Conservation (phyloP, 2,329 filamentous ascomycete genomes). For the Penicillium sp. region DNA sequence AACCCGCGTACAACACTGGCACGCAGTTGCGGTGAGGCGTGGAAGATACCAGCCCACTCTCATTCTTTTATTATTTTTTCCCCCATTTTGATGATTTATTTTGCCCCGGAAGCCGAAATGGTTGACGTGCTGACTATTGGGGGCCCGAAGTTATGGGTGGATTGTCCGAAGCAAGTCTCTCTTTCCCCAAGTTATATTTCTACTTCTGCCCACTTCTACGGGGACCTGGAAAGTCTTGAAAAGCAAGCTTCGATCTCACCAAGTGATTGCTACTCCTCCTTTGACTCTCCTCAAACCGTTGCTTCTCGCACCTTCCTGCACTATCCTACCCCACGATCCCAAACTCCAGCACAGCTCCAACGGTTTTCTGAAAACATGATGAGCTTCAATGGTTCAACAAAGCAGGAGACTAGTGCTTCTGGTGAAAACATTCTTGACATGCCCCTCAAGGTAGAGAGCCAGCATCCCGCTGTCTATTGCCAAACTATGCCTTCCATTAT, state of each 20-base stretch:
- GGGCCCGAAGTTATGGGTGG: constrained; percentile 8
- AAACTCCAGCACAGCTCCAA: neutral
- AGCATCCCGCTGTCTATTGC: neutral
- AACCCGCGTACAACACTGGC: constrained; percentile 25
- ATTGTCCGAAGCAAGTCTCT: constrained; percentile 8
- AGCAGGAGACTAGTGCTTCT: neutral
- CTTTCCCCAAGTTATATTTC: constrained; percentile 2
- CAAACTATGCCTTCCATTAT: neutral
- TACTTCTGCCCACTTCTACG: neutral
- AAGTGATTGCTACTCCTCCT: neutral
- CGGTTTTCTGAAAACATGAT: neutral
- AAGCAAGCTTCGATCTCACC: neutral
- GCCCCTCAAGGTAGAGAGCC: neutral
- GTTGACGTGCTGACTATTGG: constrained; percentile 14
- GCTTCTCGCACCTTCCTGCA: neutral
- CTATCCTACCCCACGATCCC: neutral
- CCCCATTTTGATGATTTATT: neutral
- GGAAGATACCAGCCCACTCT: neutral
- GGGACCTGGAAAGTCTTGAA: neutral
- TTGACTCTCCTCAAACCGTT: neutral
- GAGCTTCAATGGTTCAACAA: neutral
- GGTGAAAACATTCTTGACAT: neutral
- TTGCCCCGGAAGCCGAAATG: constrained; percentile 7
- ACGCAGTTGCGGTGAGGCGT: constrained; percentile 31
- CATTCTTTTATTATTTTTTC: neutral